Conservation (phyloP, 2,329 filamentous ascomycete species). For the Verticillium alfalfae region DNA sequence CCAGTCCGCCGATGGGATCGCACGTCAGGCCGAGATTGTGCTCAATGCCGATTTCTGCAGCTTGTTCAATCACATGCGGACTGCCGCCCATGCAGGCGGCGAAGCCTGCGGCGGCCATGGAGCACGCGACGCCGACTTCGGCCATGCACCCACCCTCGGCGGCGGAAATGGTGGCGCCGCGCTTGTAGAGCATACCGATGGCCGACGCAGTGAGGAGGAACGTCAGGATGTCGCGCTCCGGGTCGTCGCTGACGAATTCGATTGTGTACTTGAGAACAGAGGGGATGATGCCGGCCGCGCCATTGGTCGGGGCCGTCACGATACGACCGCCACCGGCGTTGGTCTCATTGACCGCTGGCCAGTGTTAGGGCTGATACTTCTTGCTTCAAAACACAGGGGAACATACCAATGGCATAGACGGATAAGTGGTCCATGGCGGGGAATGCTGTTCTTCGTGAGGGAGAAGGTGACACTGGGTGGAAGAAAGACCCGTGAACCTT, state of each 20-base stretch:
- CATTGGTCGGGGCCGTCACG: constrained; percentile 46
- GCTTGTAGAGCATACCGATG: constrained; percentile 49
- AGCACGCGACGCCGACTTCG: constrained; percentile 46
- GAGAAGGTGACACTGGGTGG: constrained; percentile 40
- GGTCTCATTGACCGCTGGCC: constrained; percentile 40
- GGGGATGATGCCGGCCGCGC: constrained; percentile 45
- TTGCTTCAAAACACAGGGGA: neutral
- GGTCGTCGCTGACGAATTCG: constrained; percentile 44
- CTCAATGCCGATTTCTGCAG: constrained; percentile 47
- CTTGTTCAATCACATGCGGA: constrained; percentile 44
- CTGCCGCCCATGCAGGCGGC: constrained; percentile 46
- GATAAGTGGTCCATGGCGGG: constrained; percentile 45
- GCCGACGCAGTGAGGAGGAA: constrained; percentile 43
- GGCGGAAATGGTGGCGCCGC: constrained; percentile 44
- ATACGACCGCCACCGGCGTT: constrained; percentile 45
- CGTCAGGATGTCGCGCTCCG: constrained; percentile 41
- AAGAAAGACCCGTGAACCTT: constrained; percentile 35
- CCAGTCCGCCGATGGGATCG: constrained; percentile 43
- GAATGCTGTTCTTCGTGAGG: constrained; percentile 38
- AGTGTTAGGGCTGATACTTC: neutral
- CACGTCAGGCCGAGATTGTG: constrained; percentile 46
- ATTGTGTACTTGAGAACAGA: constrained; percentile 44
- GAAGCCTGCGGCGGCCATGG: constrained; percentile 45
- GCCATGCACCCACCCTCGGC: constrained; percentile 49
- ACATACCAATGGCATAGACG: constrained; percentile 38